Evolutionary conservation across 1,139 yeast genomes (phyloP), one percentile per base, ranked within the genome.

Genomic region (Yamadazyma atmosphaerica): DNA sequence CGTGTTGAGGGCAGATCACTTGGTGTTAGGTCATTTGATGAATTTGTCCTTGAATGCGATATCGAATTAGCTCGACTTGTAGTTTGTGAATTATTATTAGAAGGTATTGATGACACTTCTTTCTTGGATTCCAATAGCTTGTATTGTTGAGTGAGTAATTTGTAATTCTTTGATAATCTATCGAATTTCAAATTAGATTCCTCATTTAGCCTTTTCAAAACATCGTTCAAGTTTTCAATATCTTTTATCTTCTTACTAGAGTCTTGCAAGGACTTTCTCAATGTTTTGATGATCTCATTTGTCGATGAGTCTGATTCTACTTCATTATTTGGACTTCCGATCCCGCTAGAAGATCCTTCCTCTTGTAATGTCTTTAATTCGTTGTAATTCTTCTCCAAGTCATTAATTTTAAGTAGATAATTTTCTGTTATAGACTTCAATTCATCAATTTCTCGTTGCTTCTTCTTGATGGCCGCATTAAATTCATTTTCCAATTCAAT

Each of bases 121-220:
- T 36, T 39, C 26, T 38, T 47, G 8, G 54, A 35, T 16, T 54
- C 55, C 43, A 58, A 49, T 27, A 68, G 58, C 36, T 73, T 74
- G 45, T 79, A 71, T 51, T 84, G 89, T 40, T 70, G 77, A 1
- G 86, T 74, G 17, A 83, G 54, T 10, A 72, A 47, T 56, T 81
- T 83, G 60, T 83, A 84, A 48, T 81, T 83, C 52, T 81, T 83
- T 9, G 82, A 75, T 32, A 85, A 54, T 45, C 88, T 68, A 36
- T 83, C 86, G 36, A 81, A 66, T 53, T 85, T 85, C 49, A 79
- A 67, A 25, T 72, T 77, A 21, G 81, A 61, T 44, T 88, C 96
- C 34, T 84, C 90, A 45, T 80, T 83, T 35, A 84, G 62, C 40
- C 74, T 75, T 56, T 82, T 79, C 50, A 87, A 69, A 19, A 77